Base-by-base conservation (phyloP, 306 rosid genomes). In the Spatholobus suberectus region DNA sequence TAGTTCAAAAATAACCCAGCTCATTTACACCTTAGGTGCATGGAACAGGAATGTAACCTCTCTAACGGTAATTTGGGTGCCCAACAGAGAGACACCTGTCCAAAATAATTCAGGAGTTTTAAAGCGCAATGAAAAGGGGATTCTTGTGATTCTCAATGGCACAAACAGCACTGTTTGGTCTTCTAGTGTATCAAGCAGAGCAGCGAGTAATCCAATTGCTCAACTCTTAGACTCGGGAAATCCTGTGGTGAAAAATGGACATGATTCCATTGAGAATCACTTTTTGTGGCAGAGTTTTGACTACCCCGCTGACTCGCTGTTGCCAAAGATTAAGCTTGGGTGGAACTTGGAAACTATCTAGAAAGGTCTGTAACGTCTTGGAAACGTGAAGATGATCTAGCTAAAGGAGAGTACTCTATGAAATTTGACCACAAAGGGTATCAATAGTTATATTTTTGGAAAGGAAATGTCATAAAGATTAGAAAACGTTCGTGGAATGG, bases 401-500 rank as follows among this genome's bases (percentile, higher is more conserved):
- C 70, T 6, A 5, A 5, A 20, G 87, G 84, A 38, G 77, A 79
- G 12, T 57, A 51, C 73, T 20, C 72, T 68, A 8, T 35, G 1
- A 46, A 21, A 47, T 1, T 76, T 40, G 75, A 72, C 24, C 49
- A 1, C 17, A 62, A 2, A 14, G 87, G 87, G 10, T 77, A 71
- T 27, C 79, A 83, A 7, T 83, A 83, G 71, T 13, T 54, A 38
- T 1, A 17, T 70, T 47, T 37, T 4, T 2, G 58, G 14, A 77
- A 44, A 37, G 66, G 75, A 27, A 5, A 10, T 47, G 68, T 2
- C 1, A 26, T 14, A 24, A 47, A 8, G 8, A n/a, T 3, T 10
- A 70, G 86, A 61, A 38, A 5, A 2, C 79, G 86, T 14, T 59
- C 82, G 13, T 83, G 86, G 86, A 83, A 83, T 83, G 86, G n/a